Evolutionary conservation across 768 basidiomycete species (phyloP).

Genomic region (Rhodosporidiobolus sp.): DNA sequence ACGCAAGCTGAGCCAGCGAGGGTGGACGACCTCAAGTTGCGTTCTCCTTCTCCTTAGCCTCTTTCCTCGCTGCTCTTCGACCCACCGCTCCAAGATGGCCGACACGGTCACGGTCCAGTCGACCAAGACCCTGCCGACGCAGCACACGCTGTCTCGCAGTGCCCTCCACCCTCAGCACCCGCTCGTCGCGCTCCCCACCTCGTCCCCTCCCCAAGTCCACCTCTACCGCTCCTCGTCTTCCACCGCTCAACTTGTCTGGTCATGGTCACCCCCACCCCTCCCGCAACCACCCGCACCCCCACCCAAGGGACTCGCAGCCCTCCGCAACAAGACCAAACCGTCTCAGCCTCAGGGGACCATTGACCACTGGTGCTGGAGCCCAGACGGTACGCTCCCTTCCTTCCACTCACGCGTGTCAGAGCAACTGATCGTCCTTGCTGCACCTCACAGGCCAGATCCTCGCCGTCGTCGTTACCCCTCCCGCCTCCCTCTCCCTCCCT

Average conservation of each 20-base stretch:
- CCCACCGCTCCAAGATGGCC: background rate
- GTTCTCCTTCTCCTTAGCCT: background rate
- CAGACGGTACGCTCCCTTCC: background rate
- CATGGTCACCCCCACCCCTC: no score
- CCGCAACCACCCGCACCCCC: background rate
- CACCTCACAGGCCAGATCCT: constrained; percentile 14
- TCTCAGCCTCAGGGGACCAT: background rate
- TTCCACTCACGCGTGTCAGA: background rate
- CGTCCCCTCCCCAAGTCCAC: background rate
- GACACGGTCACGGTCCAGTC: background rate
- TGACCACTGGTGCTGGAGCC: background rate
- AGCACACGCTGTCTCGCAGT: background rate
- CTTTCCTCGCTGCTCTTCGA: background rate
- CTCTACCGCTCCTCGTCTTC: background rate
- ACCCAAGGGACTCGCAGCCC: background rate
- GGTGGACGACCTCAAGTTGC: no score
- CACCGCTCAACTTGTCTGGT: background rate
- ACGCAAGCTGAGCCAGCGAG: no score
- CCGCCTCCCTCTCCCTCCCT: background rate
- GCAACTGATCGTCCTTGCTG: background rate
- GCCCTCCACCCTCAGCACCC: background rate
- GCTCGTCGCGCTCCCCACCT: background rate
- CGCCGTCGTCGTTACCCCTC: constrained; percentile 15
- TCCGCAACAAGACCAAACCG: background rate
- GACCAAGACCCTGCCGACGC: background rate